Percentiles rank a stretch among this genome's conserved stretches.
Evolutionary conservation across 768 basidiomycete genomes (phyloP).

Genomic region (Auricularia heimuer): DNA sequence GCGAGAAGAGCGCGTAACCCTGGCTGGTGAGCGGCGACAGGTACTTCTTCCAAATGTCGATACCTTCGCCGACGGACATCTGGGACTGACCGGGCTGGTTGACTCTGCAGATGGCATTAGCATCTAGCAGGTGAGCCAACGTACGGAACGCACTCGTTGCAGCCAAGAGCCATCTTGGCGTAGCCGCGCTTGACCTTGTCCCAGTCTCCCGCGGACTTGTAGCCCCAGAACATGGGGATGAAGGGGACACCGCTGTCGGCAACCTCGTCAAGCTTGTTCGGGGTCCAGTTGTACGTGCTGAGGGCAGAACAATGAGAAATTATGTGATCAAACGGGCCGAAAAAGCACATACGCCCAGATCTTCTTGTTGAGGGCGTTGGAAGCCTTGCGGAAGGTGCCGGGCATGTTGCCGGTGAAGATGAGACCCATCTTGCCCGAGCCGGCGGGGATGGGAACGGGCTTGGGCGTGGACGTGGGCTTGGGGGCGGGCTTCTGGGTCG

Average conservation of each 20-base stretch:
- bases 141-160: background rate
- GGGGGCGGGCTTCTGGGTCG: background rate
- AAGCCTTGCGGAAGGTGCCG: background rate
- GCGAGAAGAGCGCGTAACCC: conserved; percentile 1
- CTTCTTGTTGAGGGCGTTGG: background rate
- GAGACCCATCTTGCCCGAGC: background rate
- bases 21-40: background rate
- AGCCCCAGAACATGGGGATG: conserved; percentile 2
- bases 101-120: background rate
- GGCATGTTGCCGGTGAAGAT: background rate
- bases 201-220: background rate
- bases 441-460: background rate
- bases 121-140: background rate
- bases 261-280: background rate
- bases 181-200: background rate
- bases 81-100: background rate
- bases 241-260: background rate
- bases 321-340: background rate
- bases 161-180: conserved; percentile 1
- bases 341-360: background rate
- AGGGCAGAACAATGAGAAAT: background rate
- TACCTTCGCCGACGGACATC: background rate
- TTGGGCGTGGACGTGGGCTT: background rate
- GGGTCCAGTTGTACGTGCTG: background rate
- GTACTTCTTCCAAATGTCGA: background rate